Evolutionary conservation across 2,329 filamentous ascomycete species (phyloP), one percentile per base, ranked within the genome.

Genomic region (Dothistroma septosporum): DNA sequence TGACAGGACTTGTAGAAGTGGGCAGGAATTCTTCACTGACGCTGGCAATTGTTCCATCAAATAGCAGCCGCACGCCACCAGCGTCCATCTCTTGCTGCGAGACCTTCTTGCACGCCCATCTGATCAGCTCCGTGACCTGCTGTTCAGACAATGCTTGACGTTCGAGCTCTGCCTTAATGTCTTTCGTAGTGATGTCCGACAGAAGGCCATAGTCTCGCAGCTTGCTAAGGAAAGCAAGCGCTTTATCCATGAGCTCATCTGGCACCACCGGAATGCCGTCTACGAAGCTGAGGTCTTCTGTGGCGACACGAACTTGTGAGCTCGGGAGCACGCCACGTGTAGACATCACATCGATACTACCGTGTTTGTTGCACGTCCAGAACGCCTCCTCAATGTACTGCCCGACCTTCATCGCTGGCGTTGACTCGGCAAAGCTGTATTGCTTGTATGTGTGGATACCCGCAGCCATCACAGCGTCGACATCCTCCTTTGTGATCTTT

Each of bases 371-470:
- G 64, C 91, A 92, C 37, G 87, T 95, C 94, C 94, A 99, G 73
- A 99, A 99, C 0, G 92, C 90, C 75, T 97, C 91, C 71, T 97
- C 92, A 57, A 99, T 91, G 63, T 91, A 88, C 70, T 91, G 86
- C 0, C 92, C 91, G 21, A 97, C 89, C 62, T 90, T 83, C 0
- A 84, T 83, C 63, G 90, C 95, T 1, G 94, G 94, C 0, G 95
- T 97, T 1, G 94, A 97, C 70, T 96, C 91, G 41, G 83, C 83
- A 67, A 94, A 96, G 0, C 89, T 90, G 73, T 94, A 99, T 19
- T 94, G 93, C 67, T 91, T 90, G 62, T 94, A 83, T 2, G 89
- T 87, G 72, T 97, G 92, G 19, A 91, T 79, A 14, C 92, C 91
- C 73, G 92, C 88, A 0, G 91, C 88, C 70, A 93, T 82, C 53